Evolutionary conservation across 441 rosid species (phyloP), one percentile per base, ranked within the genome.

Genomic region (Gossypium davidsonii): DNA sequence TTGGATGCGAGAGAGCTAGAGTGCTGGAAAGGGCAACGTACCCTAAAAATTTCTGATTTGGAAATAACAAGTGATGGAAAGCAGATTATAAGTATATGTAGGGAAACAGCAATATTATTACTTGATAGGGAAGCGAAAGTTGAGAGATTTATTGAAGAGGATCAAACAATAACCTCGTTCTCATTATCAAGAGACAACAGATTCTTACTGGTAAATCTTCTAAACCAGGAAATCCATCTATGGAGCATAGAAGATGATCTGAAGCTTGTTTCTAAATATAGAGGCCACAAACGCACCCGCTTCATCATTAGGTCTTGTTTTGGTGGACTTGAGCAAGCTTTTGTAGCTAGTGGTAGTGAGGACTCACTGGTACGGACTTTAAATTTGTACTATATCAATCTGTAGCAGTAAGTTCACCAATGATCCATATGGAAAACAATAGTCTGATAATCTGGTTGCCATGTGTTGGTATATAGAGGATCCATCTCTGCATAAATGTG

Each of bases 321-420:
- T 75, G 94, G 94, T 73, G 91, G 94, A 71, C 79, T 85, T 15
- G 82, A 78, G 26, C 81, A 86, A 79, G 80, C 88, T 39, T 89
- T 89, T 78, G 75, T 87, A 63, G 94, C 94, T 53, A 87, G 94
- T 25, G 94, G 94, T 21, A 87, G 91, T 56, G 94, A 89, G 78
- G 91, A 89, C 77, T 89, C 94, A 7, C 88, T 81, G 89, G 91
- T 84, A 75, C 31, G 76, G 42, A 65, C 60, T 63, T 71, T 59
- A 2, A 57, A 2, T 39, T 20, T 56, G 2, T 52, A 70, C 57
- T 44, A 39, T 57, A 5, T 26, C 56, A 58, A 55, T 62, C 7
- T 70, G 8, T 49, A n/a, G 72, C 11, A 39, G 46, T 9, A 39
- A 39, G 46, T 39, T 39, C 12, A 2, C 17, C 28, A 39, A 64